These are phyloP conservation scores for Misopates orontium DNA, from an alignment of 257 asterid genomes.

Conservation along the genomic window DNA sequence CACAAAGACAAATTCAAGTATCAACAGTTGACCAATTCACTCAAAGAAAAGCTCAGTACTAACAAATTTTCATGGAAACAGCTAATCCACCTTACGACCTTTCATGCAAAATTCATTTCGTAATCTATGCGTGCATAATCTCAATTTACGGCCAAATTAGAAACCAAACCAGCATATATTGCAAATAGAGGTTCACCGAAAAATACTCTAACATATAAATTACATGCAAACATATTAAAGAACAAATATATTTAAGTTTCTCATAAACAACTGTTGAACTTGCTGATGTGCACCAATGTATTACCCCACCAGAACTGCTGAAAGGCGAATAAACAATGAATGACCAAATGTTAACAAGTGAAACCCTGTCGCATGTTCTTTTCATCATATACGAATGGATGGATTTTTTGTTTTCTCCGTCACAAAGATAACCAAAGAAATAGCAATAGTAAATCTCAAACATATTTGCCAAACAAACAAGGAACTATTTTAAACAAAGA, in stretches of 20 bases:
- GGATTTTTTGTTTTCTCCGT: too few relatives aligned
- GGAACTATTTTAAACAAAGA: background rate
- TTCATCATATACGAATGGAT: background rate
- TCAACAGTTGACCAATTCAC: background rate
- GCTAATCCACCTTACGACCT: background rate
- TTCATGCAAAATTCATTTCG: too few relatives aligned
- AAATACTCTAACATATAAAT: background rate
- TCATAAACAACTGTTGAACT: background rate
- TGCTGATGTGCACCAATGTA: background rate
- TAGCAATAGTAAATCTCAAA: background rate
- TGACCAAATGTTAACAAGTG: background rate
- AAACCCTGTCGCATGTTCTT: background rate
- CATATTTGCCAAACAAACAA: background rate
- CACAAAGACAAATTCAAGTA: too few relatives aligned
- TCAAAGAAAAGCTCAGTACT: background rate
- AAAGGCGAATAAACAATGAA: background rate
- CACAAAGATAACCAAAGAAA: background rate
- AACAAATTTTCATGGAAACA: background rate
- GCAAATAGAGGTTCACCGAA: background rate
- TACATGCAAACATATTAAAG: background rate
- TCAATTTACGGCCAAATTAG: too few relatives aligned
- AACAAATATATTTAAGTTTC: background rate
- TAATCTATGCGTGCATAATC: too few relatives aligned
- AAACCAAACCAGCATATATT: too few relatives aligned
- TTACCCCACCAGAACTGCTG: background rate